These are phyloP conservation scores for Pestalotiopsis sp. DNA, from an alignment of 2,329 filamentous ascomycete genomes.

Conservation along the genomic window DNA sequence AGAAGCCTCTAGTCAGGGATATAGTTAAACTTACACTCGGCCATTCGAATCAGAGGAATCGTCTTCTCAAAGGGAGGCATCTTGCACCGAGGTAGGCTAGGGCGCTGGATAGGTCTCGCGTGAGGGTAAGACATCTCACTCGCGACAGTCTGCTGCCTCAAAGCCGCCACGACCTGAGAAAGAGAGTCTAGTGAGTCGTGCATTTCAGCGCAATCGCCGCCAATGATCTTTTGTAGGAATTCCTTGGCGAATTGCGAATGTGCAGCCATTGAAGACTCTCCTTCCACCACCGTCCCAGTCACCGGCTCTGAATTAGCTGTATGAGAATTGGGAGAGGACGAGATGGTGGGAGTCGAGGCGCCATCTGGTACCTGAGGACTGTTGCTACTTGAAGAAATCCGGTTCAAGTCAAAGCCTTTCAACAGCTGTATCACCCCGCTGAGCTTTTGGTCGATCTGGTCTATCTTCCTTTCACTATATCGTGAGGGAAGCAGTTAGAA, in stretches of 20 bases:
- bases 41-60: background rate
- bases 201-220: slow-evolving; percentile 35
- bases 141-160: slow-evolving; percentile 45
- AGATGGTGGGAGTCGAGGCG: background rate
- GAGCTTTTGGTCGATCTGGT: slow-evolving; percentile 32
- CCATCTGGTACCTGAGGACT: slow-evolving; percentile 15
- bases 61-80: background rate
- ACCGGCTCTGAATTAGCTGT: background rate
- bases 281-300: slow-evolving; percentile 47
- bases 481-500: background rate
- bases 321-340: background rate
- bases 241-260: slow-evolving; percentile 55
- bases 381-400: slow-evolving; percentile 22
- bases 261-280: slow-evolving; percentile 50
- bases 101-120: background rate
- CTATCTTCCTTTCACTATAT: slow-evolving; percentile 27
- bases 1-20: background rate
- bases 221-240: slow-evolving; percentile 53
- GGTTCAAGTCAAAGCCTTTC: background rate
- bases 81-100: background rate
- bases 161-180: slow-evolving; percentile 51
- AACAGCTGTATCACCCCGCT: slow-evolving; percentile 21
- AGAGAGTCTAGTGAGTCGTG: slow-evolving; percentile 40
- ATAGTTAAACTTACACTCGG: background rate
- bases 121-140: background rate